These are phyloP conservation scores for Fusarium nanum DNA, from an alignment of 2,329 filamentous ascomycete genomes.

Conservation along the genomic window DNA sequence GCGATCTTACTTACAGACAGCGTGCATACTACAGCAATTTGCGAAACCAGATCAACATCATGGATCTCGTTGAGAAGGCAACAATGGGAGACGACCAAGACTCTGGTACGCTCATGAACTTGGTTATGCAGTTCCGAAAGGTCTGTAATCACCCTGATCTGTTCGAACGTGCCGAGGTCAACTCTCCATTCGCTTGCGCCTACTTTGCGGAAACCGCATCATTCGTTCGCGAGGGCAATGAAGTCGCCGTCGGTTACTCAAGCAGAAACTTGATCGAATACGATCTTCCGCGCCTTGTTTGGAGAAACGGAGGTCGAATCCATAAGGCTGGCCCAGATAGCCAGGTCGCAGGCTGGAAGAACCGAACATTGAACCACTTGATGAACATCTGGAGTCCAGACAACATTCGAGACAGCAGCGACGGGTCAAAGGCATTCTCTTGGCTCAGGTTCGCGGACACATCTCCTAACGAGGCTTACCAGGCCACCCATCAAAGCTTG, in stretches of 20 bases:
- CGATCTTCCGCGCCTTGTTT: conserved; percentile 82
- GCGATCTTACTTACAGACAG: conserved; percentile 95
- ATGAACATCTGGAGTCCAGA: conserved; percentile 93
- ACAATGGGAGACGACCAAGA: conserved; percentile 94
- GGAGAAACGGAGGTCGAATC: conserved; percentile 81
- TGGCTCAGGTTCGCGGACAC: conserved; percentile 89
- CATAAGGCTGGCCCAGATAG: conserved; percentile 80
- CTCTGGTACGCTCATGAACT: conserved; percentile 96
- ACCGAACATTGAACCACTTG: conserved; percentile 79
- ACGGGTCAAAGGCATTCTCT: conserved; percentile 77
- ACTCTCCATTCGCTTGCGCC: conserved; percentile 84
- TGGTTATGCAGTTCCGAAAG: conserved; percentile 99
- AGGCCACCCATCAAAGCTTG: conserved; percentile 74
- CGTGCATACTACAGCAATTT: conserved; percentile 92
- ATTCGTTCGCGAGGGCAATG: conserved; percentile 88
- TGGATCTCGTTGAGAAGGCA: conserved; percentile 98
- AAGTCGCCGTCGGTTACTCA: conserved; percentile 86
- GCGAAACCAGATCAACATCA: conserved; percentile 96
- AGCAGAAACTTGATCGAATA: conserved; percentile 89
- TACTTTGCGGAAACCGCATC: conserved; percentile 95
- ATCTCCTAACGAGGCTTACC: conserved; percentile 78
- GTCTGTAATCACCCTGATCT: conserved; percentile 98
- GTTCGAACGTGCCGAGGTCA: conserved; percentile 93
- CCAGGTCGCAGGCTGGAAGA: conserved; percentile 79
- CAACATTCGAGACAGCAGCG: conserved; percentile 74